Evolutionary conservation across 495 filamentous ascomycete genomes (phyloP), one percentile per base, ranked within the genome.

Genomic region (Evernia prunastri): DNA sequence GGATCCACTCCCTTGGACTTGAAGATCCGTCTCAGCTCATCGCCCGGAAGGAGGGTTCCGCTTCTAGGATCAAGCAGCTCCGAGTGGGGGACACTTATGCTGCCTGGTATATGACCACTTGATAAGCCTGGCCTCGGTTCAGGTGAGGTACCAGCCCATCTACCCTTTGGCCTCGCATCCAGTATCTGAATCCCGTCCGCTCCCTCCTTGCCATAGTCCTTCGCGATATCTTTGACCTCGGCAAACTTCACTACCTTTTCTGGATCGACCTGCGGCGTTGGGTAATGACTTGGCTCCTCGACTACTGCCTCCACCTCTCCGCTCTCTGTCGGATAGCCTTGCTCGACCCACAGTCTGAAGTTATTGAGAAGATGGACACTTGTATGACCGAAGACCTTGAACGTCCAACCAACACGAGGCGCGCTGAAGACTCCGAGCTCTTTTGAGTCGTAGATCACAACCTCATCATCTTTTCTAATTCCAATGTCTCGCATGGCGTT

Each of bases 361-460:
- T 97, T 98, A 76, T 98, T 94, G 60, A 98, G 77, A 42, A 98
- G 70, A 74, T 96, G 90, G 8, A 97, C 93, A 66, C 82, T 85
- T n/a, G 86, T 81, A 74, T 98, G 94, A 15, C 94, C 93, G 72
- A 96, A 96, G 31, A 92, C 85, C 64, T 84, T 83, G 62, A 98
- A 77, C 12, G 92, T 97, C 94, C 94, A 98, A 42, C 84, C 93
- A 9, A 94, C 92, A 59, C 95, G 82, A 3, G 94, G 95, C 0
- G 93, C 94, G 67, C 87, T 91, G 78, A 98, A 96, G 56, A 98
- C 91, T 6, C 94, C 94, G 33, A 92, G 75, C 73, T 97, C 90
- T 49, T 86, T 82, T 10, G 86, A 86, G 73, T 98, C 94, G 71
- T 97, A 98, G 11, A 98, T 90, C 12, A 97, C 93, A 1, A 98